Evolutionary conservation across 305 asterid genomes (phyloP).

Genomic region (Striga hermonthica): DNA sequence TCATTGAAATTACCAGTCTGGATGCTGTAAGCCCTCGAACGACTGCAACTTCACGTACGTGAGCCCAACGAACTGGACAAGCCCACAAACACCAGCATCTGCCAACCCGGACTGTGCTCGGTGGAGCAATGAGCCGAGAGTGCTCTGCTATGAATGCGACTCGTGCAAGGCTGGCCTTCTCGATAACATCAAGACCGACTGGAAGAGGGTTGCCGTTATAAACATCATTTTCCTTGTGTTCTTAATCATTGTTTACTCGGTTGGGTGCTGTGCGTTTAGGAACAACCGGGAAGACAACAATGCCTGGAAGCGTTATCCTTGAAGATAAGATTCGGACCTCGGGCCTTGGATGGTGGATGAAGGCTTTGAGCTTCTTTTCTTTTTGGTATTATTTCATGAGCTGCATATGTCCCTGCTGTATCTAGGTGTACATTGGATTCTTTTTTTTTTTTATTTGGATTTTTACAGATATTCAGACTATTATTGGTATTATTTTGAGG

Average conservation of each 20-base stretch:
- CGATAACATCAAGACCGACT: constrained; percentile 77
- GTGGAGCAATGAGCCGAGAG: constrained; percentile 58
- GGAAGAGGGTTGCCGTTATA: constrained; percentile 78
- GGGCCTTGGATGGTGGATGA: no score
- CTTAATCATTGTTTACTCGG: constrained; percentile 77
- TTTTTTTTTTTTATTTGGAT: no score
- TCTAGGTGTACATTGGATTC: no score
- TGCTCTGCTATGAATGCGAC: constrained; percentile 64
- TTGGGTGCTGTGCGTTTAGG: constrained; percentile 92
- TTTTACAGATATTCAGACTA: no score
- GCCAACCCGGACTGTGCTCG: constrained; percentile 55
- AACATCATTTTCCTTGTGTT: constrained; percentile 65
- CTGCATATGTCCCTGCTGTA: no score
- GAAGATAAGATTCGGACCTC: constrained; percentile 26
- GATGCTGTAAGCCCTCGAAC: constrained; percentile 88
- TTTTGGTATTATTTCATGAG: no score
- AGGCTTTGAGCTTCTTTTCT: no score
- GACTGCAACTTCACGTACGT: constrained; percentile 68
- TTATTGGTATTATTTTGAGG: no score
- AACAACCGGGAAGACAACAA: constrained; percentile 72
- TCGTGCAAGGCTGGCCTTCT: constrained; percentile 92
- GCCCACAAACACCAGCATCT: constrained; percentile 8
- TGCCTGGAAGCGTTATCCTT: constrained; percentile 77
- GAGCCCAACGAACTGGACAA: constrained; percentile 82
- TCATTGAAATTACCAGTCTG: constrained; percentile 51